These are phyloP conservation scores for Arxiozyma bovina DNA, from an alignment of 1,139 yeast species.

Conservation along the genomic window DNA sequence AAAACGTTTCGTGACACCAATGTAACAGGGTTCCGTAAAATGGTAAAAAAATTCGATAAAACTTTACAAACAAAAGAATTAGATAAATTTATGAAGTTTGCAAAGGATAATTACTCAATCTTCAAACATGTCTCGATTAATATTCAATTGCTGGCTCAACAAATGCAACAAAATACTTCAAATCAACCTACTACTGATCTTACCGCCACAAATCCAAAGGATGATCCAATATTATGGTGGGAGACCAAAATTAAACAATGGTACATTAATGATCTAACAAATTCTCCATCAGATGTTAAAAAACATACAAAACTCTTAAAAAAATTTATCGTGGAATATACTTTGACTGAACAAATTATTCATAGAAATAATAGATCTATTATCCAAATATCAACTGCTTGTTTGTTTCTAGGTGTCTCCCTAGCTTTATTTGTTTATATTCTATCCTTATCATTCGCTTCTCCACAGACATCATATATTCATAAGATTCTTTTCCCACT, in stretches of 20 bases:
- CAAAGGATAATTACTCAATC: slow-evolving; percentile 20
- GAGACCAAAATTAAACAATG: slow-evolving; percentile 66
- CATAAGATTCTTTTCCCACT: slow-evolving; percentile 60
- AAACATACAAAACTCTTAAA: slow-evolving; percentile 24
- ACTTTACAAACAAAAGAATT: slow-evolving; percentile 37
- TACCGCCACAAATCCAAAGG: slow-evolving; percentile 13
- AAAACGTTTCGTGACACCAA: slow-evolving; percentile 70
- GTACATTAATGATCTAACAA: slow-evolving; percentile 51
- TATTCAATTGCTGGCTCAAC: slow-evolving; percentile 20
- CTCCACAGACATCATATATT: slow-evolving; percentile 29
- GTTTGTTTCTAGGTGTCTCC: slow-evolving; percentile 61
- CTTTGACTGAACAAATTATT: slow-evolving; percentile 29
- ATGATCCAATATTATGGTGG: slow-evolving; percentile 34
- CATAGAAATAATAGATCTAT: slow-evolving; percentile 29
- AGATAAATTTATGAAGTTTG: slow-evolving; percentile 44
- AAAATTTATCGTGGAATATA: slow-evolving; percentile 27
- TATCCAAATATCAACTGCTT: slow-evolving; percentile 45
- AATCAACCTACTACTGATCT: slow-evolving; percentile 11
- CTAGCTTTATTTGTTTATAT: slow-evolving; percentile 42
- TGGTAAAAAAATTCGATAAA: slow-evolving; percentile 85
- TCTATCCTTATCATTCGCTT: slow-evolving; percentile 29
- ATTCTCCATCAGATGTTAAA: slow-evolving; percentile 32
- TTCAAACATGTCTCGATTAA: slow-evolving; percentile 26
- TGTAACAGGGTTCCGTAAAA: slow-evolving; percentile 80
- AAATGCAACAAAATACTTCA: slow-evolving; percentile 16